Evolutionary conservation across 176 grass and related monocot species (phyloP).

Genomic region (Ampelocalamus luodianensis): DNA sequence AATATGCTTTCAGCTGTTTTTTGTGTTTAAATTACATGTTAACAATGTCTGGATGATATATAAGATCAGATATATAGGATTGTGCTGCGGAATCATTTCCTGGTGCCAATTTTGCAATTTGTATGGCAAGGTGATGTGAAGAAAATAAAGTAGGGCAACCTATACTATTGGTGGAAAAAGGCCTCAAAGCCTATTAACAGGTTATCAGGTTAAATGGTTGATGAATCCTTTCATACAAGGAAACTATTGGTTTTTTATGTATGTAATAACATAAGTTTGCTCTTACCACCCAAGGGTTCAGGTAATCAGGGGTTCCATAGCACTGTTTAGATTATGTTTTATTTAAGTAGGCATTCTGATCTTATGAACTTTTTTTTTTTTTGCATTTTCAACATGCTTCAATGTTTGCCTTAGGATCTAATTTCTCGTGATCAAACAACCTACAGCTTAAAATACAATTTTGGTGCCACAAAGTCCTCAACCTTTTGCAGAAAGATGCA

Average conservation of each 20-base stretch:
- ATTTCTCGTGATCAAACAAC: constrained; percentile 4
- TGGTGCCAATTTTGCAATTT: constrained; percentile 3
- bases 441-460: constrained; percentile 23
- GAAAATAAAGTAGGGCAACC: constrained; percentile 12
- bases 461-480: constrained; percentile 17
- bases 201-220: not conserved
- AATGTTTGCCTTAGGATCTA: constrained; percentile 15
- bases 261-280: not conserved
- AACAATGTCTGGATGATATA: constrained; percentile 1
- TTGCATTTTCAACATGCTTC: constrained; percentile 14
- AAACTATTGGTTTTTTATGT: not conserved
- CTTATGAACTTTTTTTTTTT: constrained; percentile 3
- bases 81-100: constrained; percentile 3
- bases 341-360: not conserved
- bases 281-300: not conserved
- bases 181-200: not conserved
- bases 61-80: constrained; percentile 7
- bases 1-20: not conserved
- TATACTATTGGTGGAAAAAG: not conserved
- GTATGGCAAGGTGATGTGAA: constrained; percentile 8
- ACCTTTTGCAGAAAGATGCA: not conserved
- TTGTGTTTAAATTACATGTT: constrained; percentile 33
- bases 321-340: not conserved
- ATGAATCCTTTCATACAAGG: not conserved
- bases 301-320: not conserved